Percentiles rank a stretch among this genome's conserved stretches.
phyloP scores from a whole-genome alignment of 371 early-diverging fungal species.

The Lichtheimia ramosa region DNA sequence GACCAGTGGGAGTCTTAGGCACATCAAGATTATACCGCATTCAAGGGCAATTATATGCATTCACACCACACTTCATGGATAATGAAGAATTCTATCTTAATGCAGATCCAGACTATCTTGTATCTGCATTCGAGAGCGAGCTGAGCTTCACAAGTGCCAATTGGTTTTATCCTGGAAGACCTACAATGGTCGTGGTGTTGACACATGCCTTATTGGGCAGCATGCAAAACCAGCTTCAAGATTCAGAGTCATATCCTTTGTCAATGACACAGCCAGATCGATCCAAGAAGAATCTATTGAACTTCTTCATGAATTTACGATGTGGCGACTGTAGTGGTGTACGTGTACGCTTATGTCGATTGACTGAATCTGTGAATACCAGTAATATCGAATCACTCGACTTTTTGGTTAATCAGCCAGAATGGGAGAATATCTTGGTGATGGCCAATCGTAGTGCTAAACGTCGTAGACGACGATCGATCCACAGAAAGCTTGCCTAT shows the following conservation, averaged over 20 bases:
- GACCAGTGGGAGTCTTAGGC: conserved; percentile 71
- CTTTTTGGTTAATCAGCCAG: conserved; percentile 74
- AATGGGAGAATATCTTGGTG: conserved; percentile 72
- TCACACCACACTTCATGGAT: conserved; percentile 90
- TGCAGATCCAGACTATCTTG: conserved; percentile 79
- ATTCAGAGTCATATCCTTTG: neutral
- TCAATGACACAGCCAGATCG: conserved; percentile 10
- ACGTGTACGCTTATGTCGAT: conserved; percentile 70
- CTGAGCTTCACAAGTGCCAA: conserved; percentile 73
- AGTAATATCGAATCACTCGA: conserved; percentile 84
- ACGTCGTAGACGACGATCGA: conserved; percentile 26
- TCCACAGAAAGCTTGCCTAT: conserved; percentile 46
- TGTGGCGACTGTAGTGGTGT: conserved; percentile 69
- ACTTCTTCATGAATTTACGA: conserved; percentile 83
- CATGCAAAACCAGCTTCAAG: neutral
- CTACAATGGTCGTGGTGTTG: conserved; percentile 79
- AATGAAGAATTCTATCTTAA: conserved; percentile 84
- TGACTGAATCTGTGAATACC: conserved; percentile 77
- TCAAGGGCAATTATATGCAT: conserved; percentile 82
- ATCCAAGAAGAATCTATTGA: conserved; percentile 70
- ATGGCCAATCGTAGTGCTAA: conserved; percentile 37
- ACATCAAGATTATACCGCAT: conserved; percentile 84
- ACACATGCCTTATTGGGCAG: conserved; percentile 66
- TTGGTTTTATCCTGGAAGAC: conserved; percentile 80
- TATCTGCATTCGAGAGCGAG: conserved; percentile 80